phyloP scores from a whole-genome alignment of 2,329 filamentous ascomycete species.

The Fusarium palustre region DNA sequence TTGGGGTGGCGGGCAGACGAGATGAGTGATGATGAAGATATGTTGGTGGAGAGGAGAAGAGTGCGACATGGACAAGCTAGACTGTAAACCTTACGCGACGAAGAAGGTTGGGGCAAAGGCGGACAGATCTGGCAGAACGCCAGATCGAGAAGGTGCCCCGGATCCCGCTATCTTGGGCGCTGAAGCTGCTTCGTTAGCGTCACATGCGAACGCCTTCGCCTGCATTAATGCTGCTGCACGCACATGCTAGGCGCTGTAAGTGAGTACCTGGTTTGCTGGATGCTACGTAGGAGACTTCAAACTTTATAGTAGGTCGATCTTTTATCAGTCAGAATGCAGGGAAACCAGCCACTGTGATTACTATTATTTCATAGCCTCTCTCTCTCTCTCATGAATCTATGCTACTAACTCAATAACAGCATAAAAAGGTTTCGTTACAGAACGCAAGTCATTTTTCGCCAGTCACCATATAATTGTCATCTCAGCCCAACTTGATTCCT shows the following conservation, averaged over 20 bases:
- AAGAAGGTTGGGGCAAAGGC: slow-evolving; percentile 46
- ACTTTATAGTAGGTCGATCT: neutral
- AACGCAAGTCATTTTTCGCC: slow-evolving; percentile 27
- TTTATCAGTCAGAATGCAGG: neutral
- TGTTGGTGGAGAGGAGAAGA: slow-evolving; percentile 45
- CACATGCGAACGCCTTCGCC: slow-evolving; percentile 40
- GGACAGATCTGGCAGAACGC: slow-evolving; percentile 48
- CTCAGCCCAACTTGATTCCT: slow-evolving; percentile 32
- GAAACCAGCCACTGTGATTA: slow-evolving; percentile 23
- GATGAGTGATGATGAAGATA: slow-evolving; percentile 28
- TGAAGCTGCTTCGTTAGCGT: slow-evolving; percentile 35
- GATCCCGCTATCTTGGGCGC: slow-evolving; percentile 22
- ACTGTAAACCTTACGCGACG: slow-evolving; percentile 39
- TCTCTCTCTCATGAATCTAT: slow-evolving; percentile 6
- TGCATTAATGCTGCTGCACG: slow-evolving; percentile 32
- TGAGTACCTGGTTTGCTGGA: neutral
- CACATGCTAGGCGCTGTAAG: neutral
- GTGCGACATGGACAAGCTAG: slow-evolving; percentile 35
- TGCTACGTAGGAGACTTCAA: neutral
- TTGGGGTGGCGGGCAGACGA: slow-evolving; percentile 21
- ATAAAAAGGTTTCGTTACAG: neutral
- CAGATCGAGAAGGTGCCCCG: slow-evolving; percentile 42
- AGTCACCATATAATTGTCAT: slow-evolving; percentile 18
- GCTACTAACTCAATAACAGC: neutral
- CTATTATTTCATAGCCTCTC: slow-evolving; percentile 21